Evolutionary conservation across 768 basidiomycete species (phyloP), one percentile per base, ranked within the genome.

Genomic region (Leccinum ochraceum): DNA sequence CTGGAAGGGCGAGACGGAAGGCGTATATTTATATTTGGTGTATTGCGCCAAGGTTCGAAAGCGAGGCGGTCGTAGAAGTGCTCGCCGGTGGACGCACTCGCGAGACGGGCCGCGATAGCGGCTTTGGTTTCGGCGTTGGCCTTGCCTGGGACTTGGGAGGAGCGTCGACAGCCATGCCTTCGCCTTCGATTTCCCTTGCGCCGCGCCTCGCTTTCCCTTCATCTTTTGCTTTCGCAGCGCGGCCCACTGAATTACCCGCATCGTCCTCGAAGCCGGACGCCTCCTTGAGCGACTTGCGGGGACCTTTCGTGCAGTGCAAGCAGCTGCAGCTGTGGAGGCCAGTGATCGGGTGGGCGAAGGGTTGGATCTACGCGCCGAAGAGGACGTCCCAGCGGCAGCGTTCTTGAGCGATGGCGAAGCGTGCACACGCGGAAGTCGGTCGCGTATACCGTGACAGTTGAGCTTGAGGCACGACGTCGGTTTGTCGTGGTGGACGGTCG

Each of bases 401-500:
- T 44, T n/a, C 42, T 22, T 60, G 42, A 58, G 57, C 6, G 57
- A 44, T 4, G 61, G 59, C 17, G 67, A 58, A 4, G 60, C 3
- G 24, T 16, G 34, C 9, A 34, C 7, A 13, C 32, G 63, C 6
- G 67, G 66, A 53, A 71, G 58, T 10, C 30, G 63, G 16, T 67
- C 63, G 42, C 68, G 70, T 56, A 67, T 78, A 32, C 81, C 79
- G 59, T 78, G 82, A 63, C 90, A 92, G 30, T 84, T 80, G 11
- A 83, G 67, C 4, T 73, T 71, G 24, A 79, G 72, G 68, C 91
- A 93, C 0, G 88, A 82, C 2, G 74, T 73, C 58, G 92, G 80
- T 70, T 86, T 92, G 69, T 93, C 91, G 60, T 89, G 77, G 32
- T 76, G 63, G 55, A 76, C 64, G 1, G 87, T 86, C 16, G 91